A percentile compares a stretch with the other conserved stretches of the same genome.
Evolutionary conservation across 768 basidiomycete genomes (phyloP).

Genomic region (Sutorius australiensis): DNA sequence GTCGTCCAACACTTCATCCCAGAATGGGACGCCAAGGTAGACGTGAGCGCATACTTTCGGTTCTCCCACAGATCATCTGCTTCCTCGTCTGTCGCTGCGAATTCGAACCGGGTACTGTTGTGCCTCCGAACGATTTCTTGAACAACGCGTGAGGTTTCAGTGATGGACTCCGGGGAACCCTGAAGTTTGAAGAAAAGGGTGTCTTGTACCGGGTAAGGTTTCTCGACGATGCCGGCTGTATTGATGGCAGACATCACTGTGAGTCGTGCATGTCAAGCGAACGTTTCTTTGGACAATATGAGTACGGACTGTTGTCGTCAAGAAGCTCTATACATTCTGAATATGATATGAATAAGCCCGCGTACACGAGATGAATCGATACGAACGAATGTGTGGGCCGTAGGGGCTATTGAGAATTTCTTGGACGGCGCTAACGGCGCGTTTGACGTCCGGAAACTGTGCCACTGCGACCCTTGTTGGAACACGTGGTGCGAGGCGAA

Average conservation of each 20-base stretch:
- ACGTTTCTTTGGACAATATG: not conserved
- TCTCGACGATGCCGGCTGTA: slow-evolving; percentile 54
- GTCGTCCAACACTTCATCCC: slow-evolving; percentile 78
- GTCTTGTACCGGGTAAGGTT: slow-evolving; percentile 65
- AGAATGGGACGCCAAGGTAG: slow-evolving; percentile 60
- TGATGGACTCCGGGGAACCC: slow-evolving; percentile 59
- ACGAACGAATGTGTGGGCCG: slow-evolving; percentile 71
- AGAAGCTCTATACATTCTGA: slow-evolving; percentile 86
- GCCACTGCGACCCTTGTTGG: slow-evolving; percentile 87
- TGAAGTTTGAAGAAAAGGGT: slow-evolving; percentile 92
- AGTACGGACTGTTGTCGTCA: slow-evolving; percentile 62
- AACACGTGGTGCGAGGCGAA: slow-evolving; percentile 74
- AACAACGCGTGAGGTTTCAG: slow-evolving; percentile 55
- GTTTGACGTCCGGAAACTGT: slow-evolving; percentile 75
- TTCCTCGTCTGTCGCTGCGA: slow-evolving; percentile 71
- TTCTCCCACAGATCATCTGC: slow-evolving; percentile 79
- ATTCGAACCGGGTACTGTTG: slow-evolving; percentile 63
- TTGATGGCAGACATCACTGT: slow-evolving; percentile 80
- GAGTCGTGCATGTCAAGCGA: not conserved
- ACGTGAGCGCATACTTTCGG: slow-evolving; percentile 79
- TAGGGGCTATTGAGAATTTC: slow-evolving; percentile 69
- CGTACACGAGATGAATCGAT: not conserved
- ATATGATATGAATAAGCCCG: not conserved
- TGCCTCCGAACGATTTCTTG: slow-evolving; percentile 63
- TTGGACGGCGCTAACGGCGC: slow-evolving; percentile 76